A percentile compares a stretch with the other conserved stretches of the same genome.
Conservation (phyloP, 805 yeast genomes). For the Metschnikowia lunata region DNA sequence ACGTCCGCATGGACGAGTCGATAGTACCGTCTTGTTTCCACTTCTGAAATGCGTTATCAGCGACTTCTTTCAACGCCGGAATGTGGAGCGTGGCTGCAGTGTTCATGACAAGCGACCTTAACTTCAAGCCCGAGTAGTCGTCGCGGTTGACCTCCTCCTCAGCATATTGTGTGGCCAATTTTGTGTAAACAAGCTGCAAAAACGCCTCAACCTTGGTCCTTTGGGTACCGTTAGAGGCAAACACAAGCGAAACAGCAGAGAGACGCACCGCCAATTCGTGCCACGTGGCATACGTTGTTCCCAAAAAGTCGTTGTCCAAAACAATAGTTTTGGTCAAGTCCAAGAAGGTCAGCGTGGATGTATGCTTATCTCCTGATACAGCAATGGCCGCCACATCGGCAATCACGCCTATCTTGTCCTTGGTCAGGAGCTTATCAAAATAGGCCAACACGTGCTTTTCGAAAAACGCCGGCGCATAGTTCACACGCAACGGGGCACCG, state of each 20-base stretch:
- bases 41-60: constrained; percentile 26
- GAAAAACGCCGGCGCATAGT: constrained; percentile 43
- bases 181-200: constrained; percentile 26
- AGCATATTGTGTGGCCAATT: constrained; percentile 25
- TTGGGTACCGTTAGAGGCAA: constrained; percentile 22
- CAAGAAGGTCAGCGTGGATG: constrained; percentile 41
- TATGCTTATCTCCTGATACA: constrained; percentile 37
- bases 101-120: constrained; percentile 38
- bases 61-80: constrained; percentile 33
- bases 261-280: constrained; percentile 44
- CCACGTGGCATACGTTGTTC: constrained; percentile 50
- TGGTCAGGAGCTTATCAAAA: constrained; percentile 35
- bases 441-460: constrained; percentile 37
- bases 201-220: constrained; percentile 10
- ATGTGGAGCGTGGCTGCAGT: constrained; percentile 38
- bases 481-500: constrained; percentile 51
- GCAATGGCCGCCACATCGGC: constrained; percentile 51
- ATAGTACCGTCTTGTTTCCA: constrained; percentile 25
- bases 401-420: constrained; percentile 51
- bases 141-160: constrained; percentile 12
- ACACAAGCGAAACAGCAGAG: constrained; percentile 29
- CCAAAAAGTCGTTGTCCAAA: constrained; percentile 23
- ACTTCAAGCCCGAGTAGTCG: constrained; percentile 28
- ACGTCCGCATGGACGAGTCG: constrained; percentile 43
- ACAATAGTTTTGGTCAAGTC: constrained; percentile 33